Conservation (phyloP, 805 yeast genomes). For the Kodamaea lidongshanica region DNA sequence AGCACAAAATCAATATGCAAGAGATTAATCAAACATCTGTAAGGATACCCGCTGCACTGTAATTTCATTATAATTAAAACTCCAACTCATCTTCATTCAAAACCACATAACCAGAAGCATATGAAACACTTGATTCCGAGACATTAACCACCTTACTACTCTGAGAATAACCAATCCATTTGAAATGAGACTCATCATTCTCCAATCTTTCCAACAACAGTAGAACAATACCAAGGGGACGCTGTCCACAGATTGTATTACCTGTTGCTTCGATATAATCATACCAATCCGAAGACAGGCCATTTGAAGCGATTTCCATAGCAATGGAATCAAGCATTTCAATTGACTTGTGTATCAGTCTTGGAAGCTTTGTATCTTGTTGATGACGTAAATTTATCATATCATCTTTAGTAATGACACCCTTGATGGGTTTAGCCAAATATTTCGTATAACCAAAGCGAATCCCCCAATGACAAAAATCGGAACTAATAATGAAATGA, state of each 20-base stretch:
- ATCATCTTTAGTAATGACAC: conserved; percentile 1
- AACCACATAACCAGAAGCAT: conserved; percentile 70
- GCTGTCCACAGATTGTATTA: conserved; percentile 91
- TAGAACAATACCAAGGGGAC: conserved; percentile 66
- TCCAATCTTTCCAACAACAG: conserved; percentile 40
- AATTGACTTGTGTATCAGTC: conserved; percentile 66
- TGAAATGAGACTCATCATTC: conserved; percentile 30
- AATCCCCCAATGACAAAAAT: conserved; percentile 89
- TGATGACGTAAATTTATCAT: conserved; percentile 3
- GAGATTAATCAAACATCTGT: too few species aligned
- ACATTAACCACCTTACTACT: conserved; percentile 47
- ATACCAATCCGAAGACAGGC: conserved; percentile 56
- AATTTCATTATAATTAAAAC: too few species aligned
- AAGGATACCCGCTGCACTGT: too few species aligned
- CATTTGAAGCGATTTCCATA: conserved; percentile 54
- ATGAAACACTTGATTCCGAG: conserved; percentile 80
- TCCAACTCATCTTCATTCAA: too few species aligned
- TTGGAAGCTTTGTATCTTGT: conserved; percentile 1
- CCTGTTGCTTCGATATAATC: conserved; percentile 63
- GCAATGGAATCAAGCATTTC: conserved; percentile 66
- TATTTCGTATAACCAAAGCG: conserved; percentile 41
- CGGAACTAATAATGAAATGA: conserved; percentile 78
- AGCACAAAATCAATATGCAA: too few species aligned
- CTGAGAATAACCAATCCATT: conserved; percentile 80
- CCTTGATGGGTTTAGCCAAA: conserved; percentile 9